Conservation (phyloP, 1,284 basidiomycete genomes). For the Boletellus deceptivus region DNA sequence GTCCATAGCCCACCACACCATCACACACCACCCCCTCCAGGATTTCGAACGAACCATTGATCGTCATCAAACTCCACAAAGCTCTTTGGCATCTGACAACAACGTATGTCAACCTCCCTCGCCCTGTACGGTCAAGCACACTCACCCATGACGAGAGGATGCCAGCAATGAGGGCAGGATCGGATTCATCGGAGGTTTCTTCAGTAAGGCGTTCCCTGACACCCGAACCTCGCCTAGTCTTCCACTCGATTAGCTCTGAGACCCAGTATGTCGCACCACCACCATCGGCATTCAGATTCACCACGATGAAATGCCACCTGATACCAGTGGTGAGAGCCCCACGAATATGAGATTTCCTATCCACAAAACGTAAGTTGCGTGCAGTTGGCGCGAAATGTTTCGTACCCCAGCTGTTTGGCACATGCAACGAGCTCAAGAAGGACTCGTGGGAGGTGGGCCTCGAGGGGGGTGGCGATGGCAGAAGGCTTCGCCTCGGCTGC, state of each 20-base stretch:
- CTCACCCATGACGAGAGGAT: constrained; percentile 3
- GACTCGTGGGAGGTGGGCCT: not conserved
- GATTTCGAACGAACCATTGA: not conserved
- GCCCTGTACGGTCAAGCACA: not conserved
- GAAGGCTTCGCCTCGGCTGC: not conserved
- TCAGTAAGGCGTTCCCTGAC: not conserved
- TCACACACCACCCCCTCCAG: too few relatives aligned
- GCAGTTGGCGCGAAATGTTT: not conserved
- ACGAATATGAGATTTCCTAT: not conserved
- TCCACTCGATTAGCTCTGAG: not conserved
- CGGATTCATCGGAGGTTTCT: not conserved
- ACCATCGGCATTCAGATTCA: not conserved
- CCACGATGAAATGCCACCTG: not conserved
- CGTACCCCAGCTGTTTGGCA: not conserved
- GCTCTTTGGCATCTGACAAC: not conserved
- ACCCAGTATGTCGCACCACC: not conserved
- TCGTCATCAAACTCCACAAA: not conserved
- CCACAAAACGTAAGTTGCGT: not conserved
- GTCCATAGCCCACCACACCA: too few relatives aligned
- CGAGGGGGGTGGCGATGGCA: not conserved
- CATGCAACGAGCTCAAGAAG: not conserved
- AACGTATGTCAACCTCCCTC: not conserved
- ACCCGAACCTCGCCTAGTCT: not conserved
- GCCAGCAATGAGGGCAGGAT: constrained; percentile 1
- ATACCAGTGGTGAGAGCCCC: not conserved